Evolutionary conservation across 2,329 filamentous ascomycete species (phyloP), one percentile per base, ranked within the genome.

Genomic region (Exophiala xenobiotica): DNA sequence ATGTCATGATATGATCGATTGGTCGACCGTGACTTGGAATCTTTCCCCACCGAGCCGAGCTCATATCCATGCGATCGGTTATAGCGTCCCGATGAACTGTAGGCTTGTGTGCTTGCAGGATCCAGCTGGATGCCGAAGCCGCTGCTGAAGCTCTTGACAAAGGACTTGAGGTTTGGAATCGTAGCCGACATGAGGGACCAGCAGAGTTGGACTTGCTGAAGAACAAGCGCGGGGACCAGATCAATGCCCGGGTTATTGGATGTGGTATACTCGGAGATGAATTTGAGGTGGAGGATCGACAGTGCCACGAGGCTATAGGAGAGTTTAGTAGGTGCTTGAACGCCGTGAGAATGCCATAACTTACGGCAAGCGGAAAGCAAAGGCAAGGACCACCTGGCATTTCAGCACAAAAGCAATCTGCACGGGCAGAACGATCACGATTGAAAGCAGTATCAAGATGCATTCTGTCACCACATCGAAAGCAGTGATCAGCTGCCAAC

Each of bases 171-270:
- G 19, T 71, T 72, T 3, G 70, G 70, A 11, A 74, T 62, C 0
- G 71, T 74, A 31, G 69, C 68, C 0, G 68, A 63, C 51, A 72
- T 71, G 20, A 75, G 63, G 12, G 70, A 69, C 60, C 67, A 71
- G 24, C 69, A 66, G 19, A 74, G 62, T 31, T 74, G 62, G 33
- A 70, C 63, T 47, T 70, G 65, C 14, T 69, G 67, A 50, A 65
- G 63, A 45, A 73, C 65, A 22, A 65, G 56, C 3, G 67, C 61
- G 14, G 68, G 53, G 2, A 66, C 65, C 27, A 66, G 60, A 41
- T 60, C 58, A 11, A 72, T 57, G 4, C 65, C 65, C 1, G 64
- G 56, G 49, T 74, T 67, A 16, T 57, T 51, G 7, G 62, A 37
- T 14, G 51, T 41, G 39, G 60, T 50, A 45, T 46, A 67, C 37